phyloP scores from a whole-genome alignment of 2,329 filamentous ascomycete genomes.

The Fusarium clavum region DNA sequence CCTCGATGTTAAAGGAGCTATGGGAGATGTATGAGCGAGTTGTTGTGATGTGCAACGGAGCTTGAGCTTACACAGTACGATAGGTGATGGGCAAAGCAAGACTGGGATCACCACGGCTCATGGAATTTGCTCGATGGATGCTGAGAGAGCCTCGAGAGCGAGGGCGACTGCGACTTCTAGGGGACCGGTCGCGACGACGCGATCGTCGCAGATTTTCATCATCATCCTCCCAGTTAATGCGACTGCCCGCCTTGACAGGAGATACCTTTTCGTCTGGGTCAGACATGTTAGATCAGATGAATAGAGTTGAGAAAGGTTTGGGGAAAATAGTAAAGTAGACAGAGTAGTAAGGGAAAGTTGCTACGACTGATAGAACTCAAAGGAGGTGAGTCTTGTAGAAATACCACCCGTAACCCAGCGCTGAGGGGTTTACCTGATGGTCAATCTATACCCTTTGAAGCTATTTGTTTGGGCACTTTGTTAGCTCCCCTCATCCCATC shows the following conservation, averaged over 20 bases:
- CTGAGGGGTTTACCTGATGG: not conserved
- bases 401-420: fast-evolving
- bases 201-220: not conserved
- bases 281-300: not conserved
- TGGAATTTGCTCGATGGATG: not conserved
- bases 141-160: conserved; percentile 7
- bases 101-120: conserved; percentile 1
- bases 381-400: not conserved
- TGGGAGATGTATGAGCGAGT: not conserved
- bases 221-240: conserved; percentile 14
- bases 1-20: conserved; percentile 11
- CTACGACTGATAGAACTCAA: not conserved
- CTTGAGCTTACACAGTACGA: not conserved
- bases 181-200: not conserved
- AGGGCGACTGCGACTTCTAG: not conserved
- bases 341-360: not conserved
- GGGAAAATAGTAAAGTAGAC: fast-evolving
- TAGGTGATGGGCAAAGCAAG: conserved; percentile 9
- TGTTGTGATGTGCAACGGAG: fast-evolving
- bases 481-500: not conserved
- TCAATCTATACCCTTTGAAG: not conserved
- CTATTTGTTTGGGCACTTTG: not conserved
- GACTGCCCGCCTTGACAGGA: not conserved
- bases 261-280: conserved; percentile 8
- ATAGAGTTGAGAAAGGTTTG: not conserved